Evolutionary conservation across 306 rosid genomes (phyloP).

Genomic region (Cucumis cinereus): DNA sequence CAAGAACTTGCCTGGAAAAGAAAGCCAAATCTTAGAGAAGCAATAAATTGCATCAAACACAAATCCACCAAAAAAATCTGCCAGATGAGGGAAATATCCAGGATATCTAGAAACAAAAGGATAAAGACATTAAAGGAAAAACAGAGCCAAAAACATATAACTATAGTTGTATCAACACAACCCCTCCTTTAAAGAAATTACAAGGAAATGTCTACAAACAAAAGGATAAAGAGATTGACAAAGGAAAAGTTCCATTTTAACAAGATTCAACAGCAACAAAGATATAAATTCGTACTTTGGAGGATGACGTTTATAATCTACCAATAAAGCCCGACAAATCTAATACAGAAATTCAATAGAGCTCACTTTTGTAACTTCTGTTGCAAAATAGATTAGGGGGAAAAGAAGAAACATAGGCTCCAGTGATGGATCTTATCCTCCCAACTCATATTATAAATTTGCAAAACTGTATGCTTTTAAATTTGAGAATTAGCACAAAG

Average conservation of each 20-base stretch:
- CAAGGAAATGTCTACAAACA: neutral
- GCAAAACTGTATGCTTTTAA: neutral
- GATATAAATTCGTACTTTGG: neutral
- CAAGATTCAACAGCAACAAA: neutral
- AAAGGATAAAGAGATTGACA: neutral
- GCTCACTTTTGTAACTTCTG: neutral
- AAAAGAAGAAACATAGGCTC: neutral
- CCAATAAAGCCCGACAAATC: neutral
- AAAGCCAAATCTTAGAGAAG: constrained; percentile 5
- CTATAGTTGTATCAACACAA: neutral
- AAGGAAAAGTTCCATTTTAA: neutral
- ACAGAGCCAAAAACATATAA: constrained; percentile 9
- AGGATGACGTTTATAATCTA: neutral
- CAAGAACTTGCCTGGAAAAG: constrained; percentile 76
- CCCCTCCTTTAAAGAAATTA: neutral
- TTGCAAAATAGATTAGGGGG: neutral
- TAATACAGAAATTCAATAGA: neutral
- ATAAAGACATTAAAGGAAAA: neutral
- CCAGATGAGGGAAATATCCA: neutral
- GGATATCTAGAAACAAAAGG: neutral
- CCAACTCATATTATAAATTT: neutral
- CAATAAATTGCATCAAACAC: neutral
- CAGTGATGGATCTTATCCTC: neutral
- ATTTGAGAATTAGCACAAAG: neutral
- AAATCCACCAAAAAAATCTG: neutral